Evolutionary conservation across 208 protist genomes (phyloP).

Genomic region (Naegleria gruberi): DNA sequence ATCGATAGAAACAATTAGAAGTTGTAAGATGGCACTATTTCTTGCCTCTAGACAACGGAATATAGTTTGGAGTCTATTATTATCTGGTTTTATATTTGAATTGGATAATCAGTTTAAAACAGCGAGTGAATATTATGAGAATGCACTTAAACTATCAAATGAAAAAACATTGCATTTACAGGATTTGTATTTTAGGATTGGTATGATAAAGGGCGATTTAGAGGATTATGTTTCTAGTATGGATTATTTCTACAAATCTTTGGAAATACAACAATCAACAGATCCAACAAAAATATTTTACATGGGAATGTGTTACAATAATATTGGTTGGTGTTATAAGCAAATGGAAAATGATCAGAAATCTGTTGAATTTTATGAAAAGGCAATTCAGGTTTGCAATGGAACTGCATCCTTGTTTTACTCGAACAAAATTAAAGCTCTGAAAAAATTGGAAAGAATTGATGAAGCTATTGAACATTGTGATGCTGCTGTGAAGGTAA

Average conservation of each 20-base stretch:
- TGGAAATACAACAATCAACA: not conserved
- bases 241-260: not conserved
- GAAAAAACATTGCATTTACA: not conserved
- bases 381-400: not conserved
- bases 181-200: not conserved
- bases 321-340: constrained; percentile 10
- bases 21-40: not conserved
- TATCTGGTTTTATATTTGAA: not conserved
- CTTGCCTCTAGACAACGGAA: not conserved
- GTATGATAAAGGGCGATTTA: not conserved
- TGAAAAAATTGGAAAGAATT: not conserved
- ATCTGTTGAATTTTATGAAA: not conserved
- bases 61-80: not conserved
- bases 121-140: not conserved
- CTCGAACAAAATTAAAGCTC: not conserved
- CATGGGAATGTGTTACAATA: constrained; percentile 4
- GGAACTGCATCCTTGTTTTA: not conserved
- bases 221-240: not conserved
- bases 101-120: not conserved
- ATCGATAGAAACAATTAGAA: not conserved
- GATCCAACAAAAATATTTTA: not conserved
- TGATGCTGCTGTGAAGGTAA: not conserved
- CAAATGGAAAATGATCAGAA: not conserved
- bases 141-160: not conserved
- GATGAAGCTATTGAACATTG: not conserved